Evolutionary conservation across 2,329 filamentous ascomycete species (phyloP), one percentile per base, ranked within the genome.

Genomic region (Fusarium nurragi): DNA sequence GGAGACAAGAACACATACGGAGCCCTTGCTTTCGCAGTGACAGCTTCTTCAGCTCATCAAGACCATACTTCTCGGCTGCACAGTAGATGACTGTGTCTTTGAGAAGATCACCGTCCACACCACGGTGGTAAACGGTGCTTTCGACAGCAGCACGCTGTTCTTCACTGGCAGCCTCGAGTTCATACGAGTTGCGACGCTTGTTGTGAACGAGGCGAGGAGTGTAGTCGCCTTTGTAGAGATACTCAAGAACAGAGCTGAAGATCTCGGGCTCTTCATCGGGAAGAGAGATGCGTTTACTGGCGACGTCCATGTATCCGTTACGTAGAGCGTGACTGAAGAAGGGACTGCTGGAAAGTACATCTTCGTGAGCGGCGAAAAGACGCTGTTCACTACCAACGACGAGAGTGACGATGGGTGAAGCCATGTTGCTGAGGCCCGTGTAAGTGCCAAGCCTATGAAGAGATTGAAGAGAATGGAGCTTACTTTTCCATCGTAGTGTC

Each of bases 31-130:
- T 97, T 54, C 91, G 87, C 48, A 97, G 83, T 1, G 94, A 87
- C 59, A 97, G 84, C 56, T 91, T 88, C 82, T 97, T 95, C 53
- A 97, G 85, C 71, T 94, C 91, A 11, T 92, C 88, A 7, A 97
- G 84, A 1, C 89, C 90, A 73, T 95, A 97, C 74, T 88, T 90
- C 66, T 94, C 89, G 4, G 93, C 94, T 6, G 92, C 88, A 77
- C 94, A 97, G 79, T 97, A 97, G 67, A 97, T 89, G 73, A 94
- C 87, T 0, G 94, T 97, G 75, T 97, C 94, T 73, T 94, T 95
- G 64, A 97, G 81, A 40, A 97, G 83, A 41, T 90, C 84, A 4
- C 85, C 86, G 26, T 89, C 88, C 45, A 87, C 77, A 11, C 83
- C 84, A 43, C 86, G 85, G 62, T 90, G 88, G 68, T 89, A 90